Evolutionary conservation across 352 stramenopile genomes (phyloP).

Genomic region (Globisporangium polare): DNA sequence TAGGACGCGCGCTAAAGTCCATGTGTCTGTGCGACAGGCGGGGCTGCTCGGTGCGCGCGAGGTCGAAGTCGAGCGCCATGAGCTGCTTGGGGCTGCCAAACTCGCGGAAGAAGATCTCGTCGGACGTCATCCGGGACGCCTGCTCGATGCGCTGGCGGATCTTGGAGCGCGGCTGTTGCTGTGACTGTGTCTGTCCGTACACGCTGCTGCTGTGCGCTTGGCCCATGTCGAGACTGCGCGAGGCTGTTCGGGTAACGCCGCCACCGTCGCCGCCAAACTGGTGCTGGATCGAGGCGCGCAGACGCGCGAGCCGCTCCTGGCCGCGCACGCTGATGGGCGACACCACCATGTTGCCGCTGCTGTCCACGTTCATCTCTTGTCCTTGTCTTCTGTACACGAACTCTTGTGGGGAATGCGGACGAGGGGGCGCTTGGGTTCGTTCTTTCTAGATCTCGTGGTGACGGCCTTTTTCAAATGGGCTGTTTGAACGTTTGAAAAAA

Average conservation of each 20-base stretch:
- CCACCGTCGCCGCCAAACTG: slow-evolving; percentile 24
- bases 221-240: slow-evolving; percentile 2
- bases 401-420: neutral
- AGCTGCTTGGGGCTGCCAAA: slow-evolving; percentile 58
- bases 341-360: slow-evolving; percentile 20
- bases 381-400: neutral
- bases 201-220: neutral
- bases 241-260: slow-evolving; percentile 2
- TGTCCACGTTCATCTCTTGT: slow-evolving; percentile 14
- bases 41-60: slow-evolving; percentile 22
- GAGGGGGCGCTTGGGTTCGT: neutral
- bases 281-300: slow-evolving; percentile 43
- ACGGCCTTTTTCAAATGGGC: neutral
- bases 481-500: slow-evolving; percentile 5
- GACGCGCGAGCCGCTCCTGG: slow-evolving; percentile 30
- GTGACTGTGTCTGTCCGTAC: neutral
- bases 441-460: neutral
- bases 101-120: slow-evolving; percentile 66
- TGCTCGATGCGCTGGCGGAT: slow-evolving; percentile 49
- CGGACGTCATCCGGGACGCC: slow-evolving; percentile 35
- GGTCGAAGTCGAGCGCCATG: slow-evolving; percentile 34
- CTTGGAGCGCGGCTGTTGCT: slow-evolving; percentile 21
- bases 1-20: neutral
- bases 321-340: slow-evolving; percentile 45
- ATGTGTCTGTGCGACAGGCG: neutral